These are phyloP conservation scores for Rubus parviflorus DNA, from an alignment of 306 rosid species.

Conservation along the genomic window DNA sequence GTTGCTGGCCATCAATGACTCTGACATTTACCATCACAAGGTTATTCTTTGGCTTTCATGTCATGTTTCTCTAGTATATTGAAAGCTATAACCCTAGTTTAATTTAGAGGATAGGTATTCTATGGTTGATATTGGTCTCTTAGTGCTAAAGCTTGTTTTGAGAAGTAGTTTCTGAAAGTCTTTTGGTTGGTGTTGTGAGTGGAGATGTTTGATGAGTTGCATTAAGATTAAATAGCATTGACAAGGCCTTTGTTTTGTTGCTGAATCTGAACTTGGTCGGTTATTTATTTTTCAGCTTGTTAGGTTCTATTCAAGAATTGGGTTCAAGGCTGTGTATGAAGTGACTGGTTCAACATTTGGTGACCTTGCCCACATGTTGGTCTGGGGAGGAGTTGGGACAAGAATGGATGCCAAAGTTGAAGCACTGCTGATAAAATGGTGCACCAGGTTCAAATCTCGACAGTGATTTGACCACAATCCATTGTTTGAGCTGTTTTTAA, in stretches of 20 bases:
- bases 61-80: not conserved
- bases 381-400: slow-evolving; percentile 92
- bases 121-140: not conserved
- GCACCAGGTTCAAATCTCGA: slow-evolving; percentile 55
- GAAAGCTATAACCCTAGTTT: slow-evolving; percentile 2
- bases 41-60: slow-evolving; percentile 29
- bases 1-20: slow-evolving; percentile 81
- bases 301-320: slow-evolving; percentile 77
- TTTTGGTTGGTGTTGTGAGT: not conserved
- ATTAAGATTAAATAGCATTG: not conserved
- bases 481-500: not conserved
- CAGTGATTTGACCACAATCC: slow-evolving; percentile 13
- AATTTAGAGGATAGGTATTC: not conserved
- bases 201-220: not conserved
- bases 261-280: not conserved
- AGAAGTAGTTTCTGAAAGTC: not conserved
- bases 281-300: slow-evolving; percentile 48
- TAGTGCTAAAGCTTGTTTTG: not conserved
- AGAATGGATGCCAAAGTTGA: slow-evolving; percentile 78
- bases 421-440: slow-evolving; percentile 71
- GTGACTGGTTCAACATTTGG: slow-evolving; percentile 63
- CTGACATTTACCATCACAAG: slow-evolving; percentile 80
- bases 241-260: not conserved
- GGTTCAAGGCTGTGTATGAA: slow-evolving; percentile 67
- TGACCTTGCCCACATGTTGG: slow-evolving; percentile 66